Evolutionary conservation across 148 eudicot species (phyloP).

Genomic region (Amaranthus hypochondriacus): DNA sequence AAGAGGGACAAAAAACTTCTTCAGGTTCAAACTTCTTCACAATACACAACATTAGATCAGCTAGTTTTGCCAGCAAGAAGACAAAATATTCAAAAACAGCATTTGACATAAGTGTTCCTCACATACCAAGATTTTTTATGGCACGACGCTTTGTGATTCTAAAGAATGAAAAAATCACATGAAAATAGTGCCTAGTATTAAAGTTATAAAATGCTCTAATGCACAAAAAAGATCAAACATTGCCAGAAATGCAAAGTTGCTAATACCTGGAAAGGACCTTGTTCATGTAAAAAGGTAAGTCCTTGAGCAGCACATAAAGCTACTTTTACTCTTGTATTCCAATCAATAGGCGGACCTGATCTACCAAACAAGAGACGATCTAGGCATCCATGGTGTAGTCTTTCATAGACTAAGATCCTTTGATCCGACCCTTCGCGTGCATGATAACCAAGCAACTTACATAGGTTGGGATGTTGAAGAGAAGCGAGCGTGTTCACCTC

Average conservation of each 20-base stretch:
- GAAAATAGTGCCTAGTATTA: neutral
- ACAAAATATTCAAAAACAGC: neutral
- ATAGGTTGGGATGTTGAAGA: constrained; percentile 80
- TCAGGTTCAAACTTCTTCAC: neutral
- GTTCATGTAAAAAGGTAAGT: constrained; percentile 87
- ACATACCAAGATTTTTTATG: neutral
- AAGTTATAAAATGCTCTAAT: neutral
- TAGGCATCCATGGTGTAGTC: constrained; percentile 90
- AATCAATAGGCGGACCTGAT: constrained; percentile 77
- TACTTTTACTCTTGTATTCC: constrained; percentile 79
- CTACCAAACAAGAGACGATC: constrained; percentile 72
- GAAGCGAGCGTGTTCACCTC: constrained; percentile 84
- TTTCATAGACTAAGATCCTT: constrained; percentile 86
- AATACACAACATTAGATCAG: neutral
- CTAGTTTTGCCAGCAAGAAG: neutral
- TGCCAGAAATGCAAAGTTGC: neutral
- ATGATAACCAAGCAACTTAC: constrained; percentile 89
- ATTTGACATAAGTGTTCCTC: neutral
- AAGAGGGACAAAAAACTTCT: neutral
- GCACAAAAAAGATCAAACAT: neutral
- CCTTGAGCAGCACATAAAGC: constrained; percentile 91
- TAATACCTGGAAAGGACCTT: constrained; percentile 93
- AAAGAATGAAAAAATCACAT: neutral
- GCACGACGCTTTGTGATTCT: neutral
- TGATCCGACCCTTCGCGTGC: constrained; percentile 75